These are phyloP conservation scores for Avena sativa DNA, from an alignment of 176 grass and related monocot genomes.

Conservation along the genomic window DNA sequence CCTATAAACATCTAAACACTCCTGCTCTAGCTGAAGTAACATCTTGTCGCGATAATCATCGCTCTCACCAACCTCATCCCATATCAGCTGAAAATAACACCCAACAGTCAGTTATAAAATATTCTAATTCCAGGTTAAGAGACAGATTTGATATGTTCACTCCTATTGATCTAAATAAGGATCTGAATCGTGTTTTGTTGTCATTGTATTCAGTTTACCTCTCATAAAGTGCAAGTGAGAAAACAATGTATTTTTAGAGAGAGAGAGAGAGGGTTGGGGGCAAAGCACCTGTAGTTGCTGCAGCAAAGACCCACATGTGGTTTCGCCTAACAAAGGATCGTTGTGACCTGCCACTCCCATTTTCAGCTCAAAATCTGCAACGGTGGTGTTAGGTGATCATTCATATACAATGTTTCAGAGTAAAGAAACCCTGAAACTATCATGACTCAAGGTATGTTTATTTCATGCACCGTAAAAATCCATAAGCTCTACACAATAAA, in stretches of 20 bases:
- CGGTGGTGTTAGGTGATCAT: constrained; percentile 24
- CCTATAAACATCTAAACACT: constrained; percentile 92
- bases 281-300: constrained; percentile 80
- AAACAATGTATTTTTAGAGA: background rate
- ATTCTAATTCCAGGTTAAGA: background rate
- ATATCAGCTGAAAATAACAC: constrained; percentile 77
- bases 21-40: constrained; percentile 89
- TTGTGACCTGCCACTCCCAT: constrained; percentile 71
- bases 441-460: constrained; percentile 7
- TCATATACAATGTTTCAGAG: constrained; percentile 3
- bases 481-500: background rate
- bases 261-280: background rate
- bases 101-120: constrained; percentile 17
- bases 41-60: constrained; percentile 90
- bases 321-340: constrained; percentile 75
- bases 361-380: constrained; percentile 60
- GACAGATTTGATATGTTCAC: background rate
- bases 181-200: constrained; percentile 23
- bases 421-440: background rate
- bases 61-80: constrained; percentile 93
- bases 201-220: background rate
- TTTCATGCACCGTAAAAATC: background rate
- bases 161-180: constrained; percentile 10
- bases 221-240: background rate
- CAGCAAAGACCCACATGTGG: constrained; percentile 84